A percentile compares a stretch with the other conserved stretches of the same genome.
These are phyloP conservation scores for Elsinoe australis DNA, from an alignment of 2,329 filamentous ascomycete species.

Conservation along the genomic window DNA sequence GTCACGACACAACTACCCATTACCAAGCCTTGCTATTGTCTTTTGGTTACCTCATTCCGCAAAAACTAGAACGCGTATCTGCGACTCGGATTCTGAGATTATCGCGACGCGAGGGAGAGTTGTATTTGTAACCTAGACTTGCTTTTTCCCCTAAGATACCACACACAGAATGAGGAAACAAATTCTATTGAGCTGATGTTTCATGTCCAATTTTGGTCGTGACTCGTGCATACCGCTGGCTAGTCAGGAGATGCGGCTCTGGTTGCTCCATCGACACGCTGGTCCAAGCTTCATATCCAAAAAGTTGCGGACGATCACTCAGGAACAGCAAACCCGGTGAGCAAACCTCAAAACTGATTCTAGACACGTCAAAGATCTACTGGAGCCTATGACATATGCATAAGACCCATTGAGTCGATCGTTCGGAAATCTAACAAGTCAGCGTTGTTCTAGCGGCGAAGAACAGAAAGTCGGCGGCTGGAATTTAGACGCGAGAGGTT, in stretches of 20 bases:
- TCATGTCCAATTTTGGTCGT: too few species aligned
- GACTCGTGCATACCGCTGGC: too few species aligned
- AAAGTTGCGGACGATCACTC: constrained; percentile 1
- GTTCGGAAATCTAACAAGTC: neutral
- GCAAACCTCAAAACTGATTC: too few species aligned
- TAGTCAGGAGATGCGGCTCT: constrained; percentile 4
- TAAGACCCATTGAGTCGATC: neutral
- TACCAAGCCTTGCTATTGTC: neutral
- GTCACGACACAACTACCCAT: neutral
- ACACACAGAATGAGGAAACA: too few species aligned
- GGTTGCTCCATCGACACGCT: constrained; percentile 6
- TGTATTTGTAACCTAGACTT: too few species aligned
- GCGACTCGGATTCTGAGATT: too few species aligned
- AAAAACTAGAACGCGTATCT: too few species aligned
- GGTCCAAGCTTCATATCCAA: constrained; percentile 1
- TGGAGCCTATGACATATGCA: constrained; percentile 1
- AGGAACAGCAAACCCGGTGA: neutral
- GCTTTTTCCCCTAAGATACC: too few species aligned
- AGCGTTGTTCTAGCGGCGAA: neutral
- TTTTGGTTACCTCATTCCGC: too few species aligned
- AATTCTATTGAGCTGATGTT: too few species aligned
- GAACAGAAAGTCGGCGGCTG: constrained; percentile 10
- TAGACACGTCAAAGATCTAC: neutral
- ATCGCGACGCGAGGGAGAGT: too few species aligned
- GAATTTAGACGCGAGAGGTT: constrained; percentile 1